phyloP scores from a whole-genome alignment of 2,329 filamentous ascomycete species.

The Karstenula rhodostoma region DNA sequence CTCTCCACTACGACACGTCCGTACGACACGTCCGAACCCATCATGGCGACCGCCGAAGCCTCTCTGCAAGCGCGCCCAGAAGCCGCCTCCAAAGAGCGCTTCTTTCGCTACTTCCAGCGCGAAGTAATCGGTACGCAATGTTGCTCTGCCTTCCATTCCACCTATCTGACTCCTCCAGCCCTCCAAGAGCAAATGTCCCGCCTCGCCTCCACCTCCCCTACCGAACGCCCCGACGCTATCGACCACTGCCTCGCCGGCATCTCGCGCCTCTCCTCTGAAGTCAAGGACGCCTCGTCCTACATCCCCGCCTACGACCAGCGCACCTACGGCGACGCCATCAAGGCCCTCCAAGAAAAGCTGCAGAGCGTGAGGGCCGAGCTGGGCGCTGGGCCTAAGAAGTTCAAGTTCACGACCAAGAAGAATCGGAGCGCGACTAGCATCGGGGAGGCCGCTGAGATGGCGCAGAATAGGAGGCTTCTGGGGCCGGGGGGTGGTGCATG shows the following conservation, averaged over 20 bases:
- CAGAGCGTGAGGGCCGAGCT: slow-evolving; percentile 73
- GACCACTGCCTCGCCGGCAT: slow-evolving; percentile 84
- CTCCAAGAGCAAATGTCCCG: slow-evolving; percentile 79
- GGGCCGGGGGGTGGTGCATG: neutral
- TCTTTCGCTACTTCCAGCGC: slow-evolving; percentile 84
- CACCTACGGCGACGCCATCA: slow-evolving; percentile 79
- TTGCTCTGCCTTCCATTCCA: slow-evolving; percentile 8
- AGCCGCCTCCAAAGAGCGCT: slow-evolving; percentile 72
- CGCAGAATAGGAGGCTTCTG: slow-evolving; percentile 55
- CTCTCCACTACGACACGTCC: neutral
- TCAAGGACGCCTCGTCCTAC: slow-evolving; percentile 82
- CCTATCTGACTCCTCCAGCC: slow-evolving; percentile 57
- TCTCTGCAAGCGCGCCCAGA: slow-evolving; percentile 23
- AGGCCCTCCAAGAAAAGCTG: slow-evolving; percentile 79
- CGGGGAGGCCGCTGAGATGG: slow-evolving; percentile 64
- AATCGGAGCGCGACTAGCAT: slow-evolving; percentile 64
- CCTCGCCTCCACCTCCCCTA: slow-evolving; percentile 67
- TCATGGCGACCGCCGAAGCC: slow-evolving; percentile 17
- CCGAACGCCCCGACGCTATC: slow-evolving; percentile 80
- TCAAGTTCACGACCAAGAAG: slow-evolving; percentile 76
- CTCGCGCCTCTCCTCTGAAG: slow-evolving; percentile 79
- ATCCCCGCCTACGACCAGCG: slow-evolving; percentile 90
- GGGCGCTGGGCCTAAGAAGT: slow-evolving; percentile 77
- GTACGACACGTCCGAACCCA: neutral
- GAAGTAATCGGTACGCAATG: slow-evolving; percentile 69